Percentiles rank a stretch among this genome's conserved stretches.
These are phyloP conservation scores for Epicoccum sorghinum DNA, from an alignment of 2,329 filamentous ascomycete genomes.

Conservation along the genomic window DNA sequence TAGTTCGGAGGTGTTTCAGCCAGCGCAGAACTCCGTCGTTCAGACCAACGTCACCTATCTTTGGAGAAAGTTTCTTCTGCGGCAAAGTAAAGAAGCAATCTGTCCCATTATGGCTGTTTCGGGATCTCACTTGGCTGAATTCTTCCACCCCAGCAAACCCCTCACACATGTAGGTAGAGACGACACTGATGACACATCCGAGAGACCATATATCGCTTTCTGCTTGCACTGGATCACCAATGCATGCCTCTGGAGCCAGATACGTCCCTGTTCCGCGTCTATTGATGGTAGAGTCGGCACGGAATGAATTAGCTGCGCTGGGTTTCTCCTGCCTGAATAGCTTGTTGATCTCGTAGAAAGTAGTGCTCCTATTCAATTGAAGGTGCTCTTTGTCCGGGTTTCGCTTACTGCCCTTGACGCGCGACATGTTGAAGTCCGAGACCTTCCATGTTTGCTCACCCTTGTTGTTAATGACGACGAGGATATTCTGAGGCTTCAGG, in stretches of 20 bases:
- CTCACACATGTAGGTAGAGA: conserved; percentile 32
- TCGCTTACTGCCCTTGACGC: conserved; percentile 38
- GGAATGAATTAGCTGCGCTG: not conserved
- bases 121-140: not conserved
- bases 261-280: conserved; percentile 46
- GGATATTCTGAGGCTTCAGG: conserved; percentile 29
- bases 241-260: conserved; percentile 47
- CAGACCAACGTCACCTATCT: too few species aligned
- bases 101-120: too few species aligned
- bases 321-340: conserved; percentile 32
- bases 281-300: conserved; percentile 29
- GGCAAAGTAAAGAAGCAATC: too few species aligned
- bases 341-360: conserved; percentile 31
- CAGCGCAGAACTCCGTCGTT: too few species aligned
- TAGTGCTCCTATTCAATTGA: too few species aligned
- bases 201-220: conserved; percentile 52
- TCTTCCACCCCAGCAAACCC: not conserved
- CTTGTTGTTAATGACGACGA: conserved; percentile 43
- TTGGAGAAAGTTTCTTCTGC: too few species aligned
- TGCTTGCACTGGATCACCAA: conserved; percentile 30
- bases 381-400: too few species aligned
- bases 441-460: conserved; percentile 48
- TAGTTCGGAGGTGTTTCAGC: too few species aligned
- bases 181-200: conserved; percentile 49
- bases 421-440: conserved; percentile 52